phyloP scores from a whole-genome alignment of 495 filamentous ascomycete species.

The Penicillium egyptiacum region DNA sequence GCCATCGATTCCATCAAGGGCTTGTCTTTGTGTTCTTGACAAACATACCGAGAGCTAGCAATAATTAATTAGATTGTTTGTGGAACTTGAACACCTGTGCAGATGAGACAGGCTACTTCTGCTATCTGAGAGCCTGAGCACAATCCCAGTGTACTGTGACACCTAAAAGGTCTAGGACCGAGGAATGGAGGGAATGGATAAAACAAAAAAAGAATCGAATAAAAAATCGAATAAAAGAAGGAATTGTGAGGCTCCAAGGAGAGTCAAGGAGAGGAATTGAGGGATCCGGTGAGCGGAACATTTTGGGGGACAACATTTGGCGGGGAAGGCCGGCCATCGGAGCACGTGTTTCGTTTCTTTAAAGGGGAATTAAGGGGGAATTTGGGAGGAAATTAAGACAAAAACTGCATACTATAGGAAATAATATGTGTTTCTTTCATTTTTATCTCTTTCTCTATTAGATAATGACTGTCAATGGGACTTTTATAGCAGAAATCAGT shows the following conservation, averaged over 20 bases:
- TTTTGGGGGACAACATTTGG: constrained; percentile 19
- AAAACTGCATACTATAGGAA: background rate
- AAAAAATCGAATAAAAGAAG: constrained; percentile 11
- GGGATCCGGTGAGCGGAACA: constrained; percentile 15
- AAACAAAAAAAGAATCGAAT: constrained; percentile 5
- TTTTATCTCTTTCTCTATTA: background rate
- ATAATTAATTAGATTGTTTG: constrained; percentile 7
- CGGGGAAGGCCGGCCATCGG: constrained; percentile 32
- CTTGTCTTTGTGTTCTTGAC: background rate
- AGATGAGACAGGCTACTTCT: constrained; percentile 9
- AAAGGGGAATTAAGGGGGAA: background rate
- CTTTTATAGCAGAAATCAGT: background rate
- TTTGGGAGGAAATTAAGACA: background rate
- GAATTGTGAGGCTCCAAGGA: constrained; percentile 14
- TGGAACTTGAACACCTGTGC: constrained; percentile 11
- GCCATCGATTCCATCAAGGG: background rate
- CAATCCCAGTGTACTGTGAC: constrained; percentile 15
- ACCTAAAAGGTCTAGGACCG: background rate
- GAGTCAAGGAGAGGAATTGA: constrained; percentile 14
- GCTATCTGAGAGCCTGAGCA: background rate
- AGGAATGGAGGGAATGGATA: background rate
- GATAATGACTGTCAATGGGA: background rate
- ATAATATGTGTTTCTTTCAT: background rate
- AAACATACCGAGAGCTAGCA: background rate
- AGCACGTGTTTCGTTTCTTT: constrained; percentile 29